These are phyloP conservation scores for Discostella stelligeroides DNA, from an alignment of 108 stramenopile genomes.

Conservation along the genomic window DNA sequence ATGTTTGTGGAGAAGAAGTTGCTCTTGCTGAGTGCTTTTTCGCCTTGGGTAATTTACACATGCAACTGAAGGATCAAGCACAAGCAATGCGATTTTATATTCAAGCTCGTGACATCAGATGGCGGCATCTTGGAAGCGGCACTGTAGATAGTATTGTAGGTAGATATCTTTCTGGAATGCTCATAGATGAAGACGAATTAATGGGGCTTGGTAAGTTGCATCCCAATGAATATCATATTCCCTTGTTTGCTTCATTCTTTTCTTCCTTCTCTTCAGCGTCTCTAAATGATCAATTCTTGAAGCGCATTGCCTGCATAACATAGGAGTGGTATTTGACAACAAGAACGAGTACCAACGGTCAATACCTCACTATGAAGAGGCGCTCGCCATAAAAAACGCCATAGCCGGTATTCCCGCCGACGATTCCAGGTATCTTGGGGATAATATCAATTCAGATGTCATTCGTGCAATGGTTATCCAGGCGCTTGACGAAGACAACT, in stretches of 20 bases:
- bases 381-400: conserved; percentile 38
- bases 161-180: conserved; percentile 28
- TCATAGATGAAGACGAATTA: conserved; percentile 42
- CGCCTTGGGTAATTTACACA: conserved; percentile 42
- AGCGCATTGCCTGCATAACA: conserved; percentile 49
- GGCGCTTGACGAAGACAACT: conserved; percentile 26
- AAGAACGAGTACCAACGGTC: conserved; percentile 46
- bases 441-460: conserved; percentile 18
- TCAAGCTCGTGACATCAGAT: conserved; percentile 40
- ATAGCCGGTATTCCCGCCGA: conserved; percentile 24
- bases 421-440: conserved; percentile 16
- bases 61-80: conserved; percentile 33
- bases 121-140: conserved; percentile 43
- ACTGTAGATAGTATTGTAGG: conserved; percentile 38
- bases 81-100: conserved; percentile 48
- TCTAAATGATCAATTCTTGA: not conserved
- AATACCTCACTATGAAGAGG: conserved; percentile 47
- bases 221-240: not conserved
- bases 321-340: conserved; percentile 39
- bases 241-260: no score
- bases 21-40: conserved; percentile 38
- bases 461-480: conserved; percentile 23
- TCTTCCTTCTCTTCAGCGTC: no score
- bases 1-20: conserved; percentile 32
- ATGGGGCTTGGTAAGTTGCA: conserved; percentile 35